A percentile compares a stretch with the other conserved stretches of the same genome.
Evolutionary conservation across 495 filamentous ascomycete species (phyloP).

Genomic region (Hyaloscypha hepaticicola): DNA sequence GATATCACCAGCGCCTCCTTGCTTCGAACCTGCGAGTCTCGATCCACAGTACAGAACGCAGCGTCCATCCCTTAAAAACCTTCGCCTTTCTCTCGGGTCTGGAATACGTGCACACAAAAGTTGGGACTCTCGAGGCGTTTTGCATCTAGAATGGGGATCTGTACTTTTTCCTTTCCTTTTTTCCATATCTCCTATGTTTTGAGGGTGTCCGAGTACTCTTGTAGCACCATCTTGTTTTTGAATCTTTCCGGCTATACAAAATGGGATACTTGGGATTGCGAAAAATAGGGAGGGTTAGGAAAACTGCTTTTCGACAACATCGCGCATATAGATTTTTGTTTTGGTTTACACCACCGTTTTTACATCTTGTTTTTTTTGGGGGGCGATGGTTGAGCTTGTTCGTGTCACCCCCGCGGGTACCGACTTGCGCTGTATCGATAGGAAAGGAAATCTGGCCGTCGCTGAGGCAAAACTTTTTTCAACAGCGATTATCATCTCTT

Average conservation of each 20-base stretch:
- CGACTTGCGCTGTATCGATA: conserved; percentile 28
- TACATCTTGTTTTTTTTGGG: conserved; percentile 26
- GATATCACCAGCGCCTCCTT: neutral
- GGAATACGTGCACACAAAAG: conserved; percentile 19
- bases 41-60: conserved; percentile 24
- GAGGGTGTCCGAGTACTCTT: conserved; percentile 4
- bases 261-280: conserved; percentile 23
- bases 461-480: conserved; percentile 1
- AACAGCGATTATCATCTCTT: conserved; percentile 7
- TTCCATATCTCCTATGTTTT: conserved; percentile 16
- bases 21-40: conserved; percentile 10
- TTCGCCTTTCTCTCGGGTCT: neutral
- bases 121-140: conserved; percentile 21
- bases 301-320: conserved; percentile 26
- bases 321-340: conserved; percentile 33
- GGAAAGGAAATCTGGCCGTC: conserved; percentile 14
- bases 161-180: conserved; percentile 11
- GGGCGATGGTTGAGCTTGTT: conserved; percentile 12
- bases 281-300: conserved; percentile 26
- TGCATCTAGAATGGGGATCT: conserved; percentile 29
- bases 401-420: conserved; percentile 19
- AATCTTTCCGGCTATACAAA: conserved; percentile 28
- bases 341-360: conserved; percentile 12
- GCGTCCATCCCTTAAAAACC: neutral
- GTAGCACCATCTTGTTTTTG: conserved; percentile 25